Evolutionary conservation across 345 rosid species (phyloP).

Genomic region (Streptanthus diversifolius): DNA sequence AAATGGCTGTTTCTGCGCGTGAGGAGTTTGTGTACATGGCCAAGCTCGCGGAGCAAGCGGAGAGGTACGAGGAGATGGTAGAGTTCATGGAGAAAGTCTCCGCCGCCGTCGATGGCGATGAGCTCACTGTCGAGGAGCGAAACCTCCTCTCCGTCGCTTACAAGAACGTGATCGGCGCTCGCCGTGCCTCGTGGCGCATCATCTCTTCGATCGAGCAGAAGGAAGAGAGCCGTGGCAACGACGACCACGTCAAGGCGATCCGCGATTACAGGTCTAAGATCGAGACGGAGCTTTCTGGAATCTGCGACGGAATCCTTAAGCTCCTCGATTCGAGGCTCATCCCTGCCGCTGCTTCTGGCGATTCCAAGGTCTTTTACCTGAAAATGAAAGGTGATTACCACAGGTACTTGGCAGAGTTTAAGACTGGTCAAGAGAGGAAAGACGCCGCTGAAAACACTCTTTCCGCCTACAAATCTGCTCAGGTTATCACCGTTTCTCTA

Average conservation of each 20-base stretch:
- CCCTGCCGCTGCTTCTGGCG: conserved; percentile 67
- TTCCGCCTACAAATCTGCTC: conserved; percentile 88
- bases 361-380: conserved; percentile 85
- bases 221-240: conserved; percentile 96
- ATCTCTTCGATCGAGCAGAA: conserved; percentile 96
- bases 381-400: conserved; percentile 98
- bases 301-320: conserved; percentile 88
- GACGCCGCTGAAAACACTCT: conserved; percentile 91
- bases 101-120: conserved; percentile 57
- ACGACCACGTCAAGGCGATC: conserved; percentile 73
- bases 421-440: conserved; percentile 82
- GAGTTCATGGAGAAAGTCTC: conserved; percentile 93
- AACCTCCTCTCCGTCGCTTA: conserved; percentile 96
- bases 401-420: conserved; percentile 91
- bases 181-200: conserved; percentile 94
- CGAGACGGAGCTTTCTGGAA: conserved; percentile 78
- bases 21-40: conserved; percentile 95
- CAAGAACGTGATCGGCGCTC: conserved; percentile 95
- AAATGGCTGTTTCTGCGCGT: conserved; percentile 59
- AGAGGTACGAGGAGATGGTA: conserved; percentile 97
- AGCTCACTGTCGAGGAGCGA: conserved; percentile 81
- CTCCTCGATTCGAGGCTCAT: conserved; percentile 71
- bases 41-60: conserved; percentile 98
- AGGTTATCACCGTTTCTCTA: conserved; percentile 40
- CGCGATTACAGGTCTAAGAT: conserved; percentile 84